phyloP scores from a whole-genome alignment of 352 stramenopile genomes.

The Phytophthora sp. region DNA sequence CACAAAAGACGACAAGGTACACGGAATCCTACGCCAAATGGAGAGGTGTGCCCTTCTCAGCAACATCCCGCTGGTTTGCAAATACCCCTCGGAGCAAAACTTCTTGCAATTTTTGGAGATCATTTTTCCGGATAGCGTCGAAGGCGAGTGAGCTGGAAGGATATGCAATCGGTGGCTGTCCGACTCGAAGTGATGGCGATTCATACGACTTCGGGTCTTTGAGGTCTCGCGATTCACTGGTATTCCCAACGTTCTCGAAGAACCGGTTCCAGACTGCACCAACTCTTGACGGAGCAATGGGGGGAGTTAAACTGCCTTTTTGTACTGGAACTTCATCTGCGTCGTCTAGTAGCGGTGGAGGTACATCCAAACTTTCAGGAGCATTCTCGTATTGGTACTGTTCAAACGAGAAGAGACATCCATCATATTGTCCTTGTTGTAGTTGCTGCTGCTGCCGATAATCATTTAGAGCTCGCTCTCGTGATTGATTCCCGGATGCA shows the following conservation, averaged over 20 bases:
- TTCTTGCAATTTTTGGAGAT: slow-evolving; percentile 50
- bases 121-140: slow-evolving; percentile 55
- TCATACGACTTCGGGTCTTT: slow-evolving; percentile 6
- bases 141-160: slow-evolving; percentile 40
- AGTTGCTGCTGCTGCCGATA: slow-evolving; percentile 36
- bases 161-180: not conserved
- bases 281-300: slow-evolving; percentile 50
- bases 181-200: not conserved
- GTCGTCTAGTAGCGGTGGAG: slow-evolving; percentile 23
- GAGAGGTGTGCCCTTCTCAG: slow-evolving; percentile 71
- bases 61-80: slow-evolving; percentile 61
- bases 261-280: slow-evolving; percentile 80
- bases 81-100: slow-evolving; percentile 56
- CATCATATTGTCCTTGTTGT: slow-evolving; percentile 3
- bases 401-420: slow-evolving; percentile 17
- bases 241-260: slow-evolving; percentile 68
- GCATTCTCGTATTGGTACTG: slow-evolving; percentile 24
- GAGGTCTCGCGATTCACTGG: slow-evolving; percentile 23
- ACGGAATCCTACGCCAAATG: slow-evolving; percentile 62
- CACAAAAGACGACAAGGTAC: slow-evolving; percentile 13
- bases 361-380: slow-evolving; percentile 16
- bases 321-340: slow-evolving; percentile 12
- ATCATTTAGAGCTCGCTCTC: slow-evolving; percentile 23
- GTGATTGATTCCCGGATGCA: slow-evolving; percentile 26
- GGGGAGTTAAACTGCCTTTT: slow-evolving; percentile 9